Conservation (phyloP, 306 rosid species). For the Oxytropis ochrocephala region DNA sequence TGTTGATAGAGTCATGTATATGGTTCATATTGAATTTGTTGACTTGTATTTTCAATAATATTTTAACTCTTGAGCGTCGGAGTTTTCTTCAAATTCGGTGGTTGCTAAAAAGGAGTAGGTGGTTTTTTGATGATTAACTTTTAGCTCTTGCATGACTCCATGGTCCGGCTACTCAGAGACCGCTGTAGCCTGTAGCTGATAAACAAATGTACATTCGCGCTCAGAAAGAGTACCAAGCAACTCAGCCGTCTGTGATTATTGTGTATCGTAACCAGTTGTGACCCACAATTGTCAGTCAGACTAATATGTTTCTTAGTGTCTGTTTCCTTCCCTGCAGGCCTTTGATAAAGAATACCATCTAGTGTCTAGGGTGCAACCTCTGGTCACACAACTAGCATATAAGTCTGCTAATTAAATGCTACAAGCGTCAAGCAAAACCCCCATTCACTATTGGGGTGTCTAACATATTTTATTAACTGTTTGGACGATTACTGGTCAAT, state of each 20-base stretch:
- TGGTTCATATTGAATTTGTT: conserved; percentile 22
- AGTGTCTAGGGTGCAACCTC: too few species aligned
- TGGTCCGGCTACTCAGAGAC: not conserved
- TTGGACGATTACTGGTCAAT: too few species aligned
- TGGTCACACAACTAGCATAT: too few species aligned
- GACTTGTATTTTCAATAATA: conserved; percentile 27
- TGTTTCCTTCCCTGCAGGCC: not conserved
- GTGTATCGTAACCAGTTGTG: not conserved
- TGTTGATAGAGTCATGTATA: conserved; percentile 49
- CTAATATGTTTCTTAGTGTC: not conserved
- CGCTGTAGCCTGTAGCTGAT: not conserved
- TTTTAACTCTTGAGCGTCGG: conserved; percentile 6
- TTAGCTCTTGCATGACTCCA: not conserved
- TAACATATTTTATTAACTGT: too few species aligned
- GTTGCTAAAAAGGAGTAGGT: not conserved
- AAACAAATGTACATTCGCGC: not conserved
- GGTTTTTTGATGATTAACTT: not conserved
- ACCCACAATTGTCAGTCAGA: not conserved
- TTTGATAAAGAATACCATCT: too few species aligned
- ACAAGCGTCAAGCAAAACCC: too few species aligned
- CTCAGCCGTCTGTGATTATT: not conserved
- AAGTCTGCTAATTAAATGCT: too few species aligned
- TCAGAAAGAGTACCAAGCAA: not conserved
- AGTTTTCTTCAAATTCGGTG: conserved; percentile 3
- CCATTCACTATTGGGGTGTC: too few species aligned